Percentiles rank a stretch among this genome's conserved stretches.
These are phyloP conservation scores for Blastocystis sp. DNA, from an alignment of 352 stramenopile species.

Conservation along the genomic window DNA sequence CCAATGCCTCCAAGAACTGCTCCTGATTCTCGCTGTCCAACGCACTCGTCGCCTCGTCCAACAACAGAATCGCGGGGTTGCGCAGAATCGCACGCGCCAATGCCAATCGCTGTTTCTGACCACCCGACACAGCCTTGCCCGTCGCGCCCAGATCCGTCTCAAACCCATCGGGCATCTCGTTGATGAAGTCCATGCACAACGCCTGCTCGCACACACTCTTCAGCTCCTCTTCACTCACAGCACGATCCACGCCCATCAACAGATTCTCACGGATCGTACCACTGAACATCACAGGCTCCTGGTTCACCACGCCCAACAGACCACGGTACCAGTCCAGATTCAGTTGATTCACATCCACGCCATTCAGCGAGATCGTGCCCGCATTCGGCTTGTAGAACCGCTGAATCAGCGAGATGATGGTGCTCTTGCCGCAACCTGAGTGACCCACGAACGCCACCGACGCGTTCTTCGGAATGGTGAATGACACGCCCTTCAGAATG, in stretches of 20 bases:
- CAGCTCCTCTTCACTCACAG: slow-evolving; percentile 78
- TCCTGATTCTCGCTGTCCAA: too few relatives aligned
- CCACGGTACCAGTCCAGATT: slow-evolving; percentile 72
- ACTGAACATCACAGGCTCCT: slow-evolving; percentile 86
- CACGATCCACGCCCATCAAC: slow-evolving; percentile 75
- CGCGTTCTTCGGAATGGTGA: slow-evolving; percentile 76
- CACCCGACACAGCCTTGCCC: slow-evolving; percentile 82
- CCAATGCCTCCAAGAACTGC: too few relatives aligned
- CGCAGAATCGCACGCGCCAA: too few relatives aligned
- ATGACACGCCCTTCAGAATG: slow-evolving; percentile 79
- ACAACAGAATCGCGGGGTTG: too few relatives aligned
- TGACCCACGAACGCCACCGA: slow-evolving; percentile 75
- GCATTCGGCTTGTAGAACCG: too few relatives aligned
- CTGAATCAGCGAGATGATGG: too few relatives aligned
- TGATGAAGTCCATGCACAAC: slow-evolving; percentile 86
- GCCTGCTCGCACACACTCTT: slow-evolving; percentile 77
- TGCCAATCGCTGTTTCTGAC: slow-evolving; percentile 83
- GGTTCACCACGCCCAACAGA: slow-evolving; percentile 82
- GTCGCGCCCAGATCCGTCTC: slow-evolving; percentile 82
- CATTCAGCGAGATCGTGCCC: too few relatives aligned
- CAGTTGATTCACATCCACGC: too few relatives aligned
- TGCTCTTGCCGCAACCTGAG: background rate
- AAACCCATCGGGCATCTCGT: slow-evolving; percentile 81
- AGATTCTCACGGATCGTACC: slow-evolving; percentile 79
- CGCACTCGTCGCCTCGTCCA: too few relatives aligned